Base-by-base conservation (phyloP, 345 rosid genomes). In the Nasturtium officinale region DNA sequence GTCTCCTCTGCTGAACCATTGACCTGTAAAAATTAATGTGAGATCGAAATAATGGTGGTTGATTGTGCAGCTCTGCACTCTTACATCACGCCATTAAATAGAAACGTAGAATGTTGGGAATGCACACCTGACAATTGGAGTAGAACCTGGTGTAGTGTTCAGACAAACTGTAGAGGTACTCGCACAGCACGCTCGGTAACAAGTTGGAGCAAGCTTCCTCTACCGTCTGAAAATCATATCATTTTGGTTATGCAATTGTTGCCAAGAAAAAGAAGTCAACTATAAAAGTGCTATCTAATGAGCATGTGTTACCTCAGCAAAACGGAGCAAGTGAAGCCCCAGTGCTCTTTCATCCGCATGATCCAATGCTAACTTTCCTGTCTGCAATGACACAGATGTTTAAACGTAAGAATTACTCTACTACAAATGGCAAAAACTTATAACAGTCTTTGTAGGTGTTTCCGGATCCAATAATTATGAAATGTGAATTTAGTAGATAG, bases 281-380 rank as follows among this genome's bases (percentile, higher is more conserved):
- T 33, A 28, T 63, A 53, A 28, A 53, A 25, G 12, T 43, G 18
- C 13, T 8, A 54, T 43, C 23, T 38, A 46, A 18, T 55, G 71
- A 33, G 43, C 42, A 35, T 18, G 50, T 40, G 77, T 69, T 74
- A 87, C 98, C 90, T 95, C 99, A 0, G 92, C 86, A 69, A 95
- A 92, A 53, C 78, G 92, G 57, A 95, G 88, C 82, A 95, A 77
- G 82, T 92, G 98, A 77, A 92, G 94, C 63, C 86, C 98, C 50
- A 95, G 66, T 6, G 60, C 86, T 29, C 96, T 92, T 75, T 95
- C 98, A 65, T 85, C 89, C 0, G 73, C 76, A 71, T 87, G 90
- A 73, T 78, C 81, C 87, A 95, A 81, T 10, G 71, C 79, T 53
- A 95, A 2, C 3, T 46, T 37, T 32, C 84, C 96, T 3, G 83